Conservation (phyloP, 768 basidiomycete genomes). For the Piloderma croceum region DNA sequence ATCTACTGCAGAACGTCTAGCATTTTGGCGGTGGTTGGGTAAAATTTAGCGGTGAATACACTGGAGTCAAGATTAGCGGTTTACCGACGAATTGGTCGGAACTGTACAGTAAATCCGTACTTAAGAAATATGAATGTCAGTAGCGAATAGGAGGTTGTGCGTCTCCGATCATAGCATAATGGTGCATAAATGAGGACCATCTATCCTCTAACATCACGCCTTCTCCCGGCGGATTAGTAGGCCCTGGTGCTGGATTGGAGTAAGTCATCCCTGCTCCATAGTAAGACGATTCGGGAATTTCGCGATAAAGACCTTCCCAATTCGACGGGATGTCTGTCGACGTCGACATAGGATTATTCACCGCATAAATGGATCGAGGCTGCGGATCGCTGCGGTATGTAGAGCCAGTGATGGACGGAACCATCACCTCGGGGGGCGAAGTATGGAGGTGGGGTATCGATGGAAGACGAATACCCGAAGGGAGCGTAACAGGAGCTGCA, state of each 20-base stretch:
- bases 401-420: no score
- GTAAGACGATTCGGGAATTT: conserved; percentile 1
- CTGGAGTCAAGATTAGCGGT: no score
- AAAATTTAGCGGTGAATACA: no score
- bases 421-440: neutral
- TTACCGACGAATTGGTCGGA: no score
- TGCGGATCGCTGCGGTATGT: no score
- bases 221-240: neutral
- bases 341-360: neutral
- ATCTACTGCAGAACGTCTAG: no score
- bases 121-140: no score
- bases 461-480: neutral
- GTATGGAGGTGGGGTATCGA: neutral
- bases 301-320: conserved; percentile 4
- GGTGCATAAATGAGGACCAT: conserved; percentile 6
- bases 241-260: neutral
- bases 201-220: conserved; percentile 4
- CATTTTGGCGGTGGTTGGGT: no score
- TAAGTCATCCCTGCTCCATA: neutral
- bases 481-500: neutral
- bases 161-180: neutral
- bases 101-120: no score
- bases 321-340: neutral
- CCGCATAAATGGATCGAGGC: neutral
- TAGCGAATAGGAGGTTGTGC: no score